These are phyloP conservation scores for Solanum chilense DNA, from an alignment of 257 asterid genomes.

Conservation along the genomic window DNA sequence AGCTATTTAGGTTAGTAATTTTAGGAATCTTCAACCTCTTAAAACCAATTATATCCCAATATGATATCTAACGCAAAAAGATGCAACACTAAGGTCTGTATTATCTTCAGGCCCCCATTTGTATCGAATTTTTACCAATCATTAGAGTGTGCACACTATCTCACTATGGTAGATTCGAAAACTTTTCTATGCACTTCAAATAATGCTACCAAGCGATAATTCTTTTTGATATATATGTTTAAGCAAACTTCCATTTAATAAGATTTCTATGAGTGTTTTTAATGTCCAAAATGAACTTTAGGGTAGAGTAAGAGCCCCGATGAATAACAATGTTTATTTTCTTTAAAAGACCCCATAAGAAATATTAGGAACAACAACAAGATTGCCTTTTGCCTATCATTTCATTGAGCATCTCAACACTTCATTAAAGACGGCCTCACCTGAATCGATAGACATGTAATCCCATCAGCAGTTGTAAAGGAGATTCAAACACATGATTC, in stretches of 20 bases:
- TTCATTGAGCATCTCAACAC: not conserved
- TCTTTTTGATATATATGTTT: too few relatives aligned
- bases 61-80: not conserved
- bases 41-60: not conserved
- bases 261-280: not conserved
- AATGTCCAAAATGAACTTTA: not conserved
- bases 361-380: not conserved
- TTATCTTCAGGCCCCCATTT: not conserved
- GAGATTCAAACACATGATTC: not conserved
- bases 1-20: not conserved
- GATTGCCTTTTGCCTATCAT: too few relatives aligned
- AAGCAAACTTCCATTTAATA: too few relatives aligned
- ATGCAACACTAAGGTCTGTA: not conserved
- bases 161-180: not conserved
- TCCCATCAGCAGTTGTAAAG: too few relatives aligned
- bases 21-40: not conserved
- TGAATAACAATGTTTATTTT: not conserved
- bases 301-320: not conserved
- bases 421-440: not conserved
- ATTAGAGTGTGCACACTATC: not conserved
- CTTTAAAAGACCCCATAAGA: not conserved
- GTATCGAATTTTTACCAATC: not conserved
- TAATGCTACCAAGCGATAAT: not conserved
- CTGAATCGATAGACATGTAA: not conserved
- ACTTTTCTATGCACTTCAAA: not conserved